These are phyloP conservation scores for Cystoisospora suis DNA, from an alignment of 169 alveolate genomes.

Conservation along the genomic window DNA sequence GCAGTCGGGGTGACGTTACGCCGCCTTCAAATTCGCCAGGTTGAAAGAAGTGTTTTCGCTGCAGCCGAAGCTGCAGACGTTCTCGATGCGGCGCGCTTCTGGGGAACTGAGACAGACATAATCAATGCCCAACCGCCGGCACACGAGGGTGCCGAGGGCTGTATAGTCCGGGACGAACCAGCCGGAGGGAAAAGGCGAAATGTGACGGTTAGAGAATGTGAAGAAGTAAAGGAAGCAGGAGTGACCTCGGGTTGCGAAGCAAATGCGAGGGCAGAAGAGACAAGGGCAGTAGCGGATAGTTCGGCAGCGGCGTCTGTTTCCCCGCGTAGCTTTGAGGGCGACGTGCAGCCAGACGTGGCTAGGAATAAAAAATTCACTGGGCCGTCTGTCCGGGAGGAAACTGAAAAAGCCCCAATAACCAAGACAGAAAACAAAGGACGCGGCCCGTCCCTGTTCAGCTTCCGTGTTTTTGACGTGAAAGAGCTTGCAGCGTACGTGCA, in stretches of 20 bases:
- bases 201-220: background rate
- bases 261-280: background rate
- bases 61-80: background rate
- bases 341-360: too few relatives aligned
- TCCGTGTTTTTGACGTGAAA: slow-evolving; percentile 6
- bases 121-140: background rate
- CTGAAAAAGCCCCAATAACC: too few relatives aligned
- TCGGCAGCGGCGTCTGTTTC: background rate
- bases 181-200: too few relatives aligned
- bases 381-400: too few relatives aligned
- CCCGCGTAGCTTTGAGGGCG: too few relatives aligned
- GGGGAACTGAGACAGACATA: background rate
- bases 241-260: background rate
- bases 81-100: background rate
- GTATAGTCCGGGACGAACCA: too few relatives aligned
- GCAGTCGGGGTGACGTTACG: slow-evolving; percentile 21
- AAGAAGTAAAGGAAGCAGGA: background rate
- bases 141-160: too few relatives aligned
- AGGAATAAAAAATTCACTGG: too few relatives aligned
- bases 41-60: background rate
- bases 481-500: slow-evolving; percentile 8
- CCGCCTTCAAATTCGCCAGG: slow-evolving; percentile 7
- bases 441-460: background rate
- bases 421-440: too few relatives aligned
- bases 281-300: background rate